Evolutionary conservation across 805 yeast species (phyloP).

Genomic region (Peterozyma xylosa): DNA sequence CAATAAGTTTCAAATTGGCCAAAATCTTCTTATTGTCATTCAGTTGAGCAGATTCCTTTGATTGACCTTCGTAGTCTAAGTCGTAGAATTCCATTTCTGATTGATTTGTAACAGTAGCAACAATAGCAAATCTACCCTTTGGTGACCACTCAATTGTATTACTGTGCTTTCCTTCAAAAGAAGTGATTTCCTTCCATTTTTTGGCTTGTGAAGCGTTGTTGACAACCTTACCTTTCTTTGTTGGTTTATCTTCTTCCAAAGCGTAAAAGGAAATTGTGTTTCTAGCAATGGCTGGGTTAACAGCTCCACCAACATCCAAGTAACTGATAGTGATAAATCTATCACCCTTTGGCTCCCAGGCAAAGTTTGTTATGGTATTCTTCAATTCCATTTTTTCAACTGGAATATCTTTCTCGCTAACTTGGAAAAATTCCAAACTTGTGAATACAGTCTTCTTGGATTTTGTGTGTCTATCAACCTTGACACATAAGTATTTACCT

Average conservation of each 20-base stretch:
- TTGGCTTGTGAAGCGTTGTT: constrained; percentile 24
- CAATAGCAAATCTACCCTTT: constrained; percentile 74
- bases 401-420: constrained; percentile 84
- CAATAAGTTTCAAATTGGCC: constrained; percentile 55
- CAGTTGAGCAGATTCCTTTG: constrained; percentile 26
- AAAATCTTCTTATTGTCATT: constrained; percentile 39
- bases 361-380: constrained; percentile 80
- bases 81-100: constrained; percentile 84
- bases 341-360: constrained; percentile 94
- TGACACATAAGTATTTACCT: constrained; percentile 79
- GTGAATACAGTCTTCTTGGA: constrained; percentile 88
- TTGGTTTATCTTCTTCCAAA: constrained; percentile 46
- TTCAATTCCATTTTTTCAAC: constrained; percentile 91
- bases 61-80: constrained; percentile 63
- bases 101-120: constrained; percentile 32
- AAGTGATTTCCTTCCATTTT: constrained; percentile 47
- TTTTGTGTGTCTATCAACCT: constrained; percentile 95
- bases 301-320: constrained; percentile 39
- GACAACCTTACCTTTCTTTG: constrained; percentile 35
- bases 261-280: constrained; percentile 77
- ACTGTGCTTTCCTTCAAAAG: constrained; percentile 54
- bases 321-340: constrained; percentile 77
- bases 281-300: constrained; percentile 57
- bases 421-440: constrained; percentile 84
- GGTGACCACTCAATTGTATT: constrained; percentile 87